Base-by-base conservation (phyloP, 257 asterid genomes). In the Rubia yunnanensis region DNA sequence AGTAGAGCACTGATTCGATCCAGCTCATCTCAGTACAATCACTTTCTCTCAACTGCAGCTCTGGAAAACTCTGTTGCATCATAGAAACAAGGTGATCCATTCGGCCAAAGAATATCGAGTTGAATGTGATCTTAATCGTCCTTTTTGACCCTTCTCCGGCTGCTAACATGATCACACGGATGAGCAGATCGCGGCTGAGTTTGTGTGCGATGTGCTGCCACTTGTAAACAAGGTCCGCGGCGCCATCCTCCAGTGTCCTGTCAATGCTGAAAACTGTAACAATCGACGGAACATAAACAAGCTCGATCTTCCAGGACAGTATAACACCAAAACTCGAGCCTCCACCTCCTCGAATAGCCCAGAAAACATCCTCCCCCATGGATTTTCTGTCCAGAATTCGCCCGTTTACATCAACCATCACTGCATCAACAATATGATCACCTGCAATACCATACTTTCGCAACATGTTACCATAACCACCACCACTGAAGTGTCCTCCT, bases 191-290 rank as follows among this genome's bases (percentile, higher is more conserved):
- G 44, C 79, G 70, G 0, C 75, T 76, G 62, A 81, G 62, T 66
- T 60, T 71, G 20, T 50, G 49, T 13, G 82, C 82, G 27, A 75
- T 27, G 1, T 59, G 57, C 60, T 86, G 87, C 87, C 85, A 86
- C 67, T 66, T 78, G 15, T 52, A 0, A 36, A 74, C 71, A 8
- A 83, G 70, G 15, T 69, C 44, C 14, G 71, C 56, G 4, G 75
- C 79, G 3, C 69, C 65, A 24, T 63, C 20, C 18, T 72, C 73
- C 5, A 72, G 30, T 7, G 67, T 63, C 68, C 62, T 75, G 11
- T 24, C 63, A 8, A 75, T 55, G 3, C 70, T 76, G 56, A 86
- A 83, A 7, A 78, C 83, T 44, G 52, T 15, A 44, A 44, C 52
- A 5, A 44, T 44, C 4, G 20, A 14, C 52, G 52, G 52, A 17